phyloP scores from a whole-genome alignment of 2,329 filamentous ascomycete genomes.

The Colletotrichum eremochloae region DNA sequence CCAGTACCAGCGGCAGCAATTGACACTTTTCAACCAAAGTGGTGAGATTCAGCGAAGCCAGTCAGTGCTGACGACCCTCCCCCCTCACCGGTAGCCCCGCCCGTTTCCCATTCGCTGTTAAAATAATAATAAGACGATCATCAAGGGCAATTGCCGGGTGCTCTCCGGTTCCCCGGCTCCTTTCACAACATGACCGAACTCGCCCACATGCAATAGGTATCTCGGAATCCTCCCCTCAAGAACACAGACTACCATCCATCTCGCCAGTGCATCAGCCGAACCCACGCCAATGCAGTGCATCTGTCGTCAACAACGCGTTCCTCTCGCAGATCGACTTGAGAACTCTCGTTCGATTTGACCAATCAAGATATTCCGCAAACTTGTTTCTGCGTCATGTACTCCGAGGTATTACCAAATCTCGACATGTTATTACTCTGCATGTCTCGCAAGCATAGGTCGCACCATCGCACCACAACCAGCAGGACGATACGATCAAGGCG shows the following conservation, averaged over 20 bases:
- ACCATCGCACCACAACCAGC: conserved; percentile 3
- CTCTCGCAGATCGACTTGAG: not conserved
- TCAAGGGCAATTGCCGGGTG: conserved; percentile 18
- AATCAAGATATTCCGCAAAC: not conserved
- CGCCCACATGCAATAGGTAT: not conserved
- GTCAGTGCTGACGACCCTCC: conserved; percentile 24
- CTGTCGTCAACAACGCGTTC: not conserved
- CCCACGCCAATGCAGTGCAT: not conserved
- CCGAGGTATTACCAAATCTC: not conserved
- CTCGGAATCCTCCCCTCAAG: not conserved
- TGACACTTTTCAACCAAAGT: conserved; percentile 1
- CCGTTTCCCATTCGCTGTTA: conserved; percentile 1
- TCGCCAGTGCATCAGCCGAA: not conserved
- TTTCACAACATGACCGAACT: conserved; percentile 1
- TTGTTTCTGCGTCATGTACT: not conserved
- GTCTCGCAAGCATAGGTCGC: conserved; percentile 17
- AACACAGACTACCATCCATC: not conserved
- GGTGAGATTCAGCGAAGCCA: not conserved
- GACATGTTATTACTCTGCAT: not conserved
- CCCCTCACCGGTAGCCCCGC: not conserved
- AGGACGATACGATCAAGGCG: conserved; percentile 5
- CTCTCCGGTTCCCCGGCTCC: conserved; percentile 30
- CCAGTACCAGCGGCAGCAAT: not conserved
- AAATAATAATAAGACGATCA: not conserved
- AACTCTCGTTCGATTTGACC: not conserved